Percentiles rank a stretch among this genome's conserved stretches.
phyloP scores from a whole-genome alignment of 2,329 filamentous ascomycete genomes.

The Pseudofabraea citricarpa region DNA sequence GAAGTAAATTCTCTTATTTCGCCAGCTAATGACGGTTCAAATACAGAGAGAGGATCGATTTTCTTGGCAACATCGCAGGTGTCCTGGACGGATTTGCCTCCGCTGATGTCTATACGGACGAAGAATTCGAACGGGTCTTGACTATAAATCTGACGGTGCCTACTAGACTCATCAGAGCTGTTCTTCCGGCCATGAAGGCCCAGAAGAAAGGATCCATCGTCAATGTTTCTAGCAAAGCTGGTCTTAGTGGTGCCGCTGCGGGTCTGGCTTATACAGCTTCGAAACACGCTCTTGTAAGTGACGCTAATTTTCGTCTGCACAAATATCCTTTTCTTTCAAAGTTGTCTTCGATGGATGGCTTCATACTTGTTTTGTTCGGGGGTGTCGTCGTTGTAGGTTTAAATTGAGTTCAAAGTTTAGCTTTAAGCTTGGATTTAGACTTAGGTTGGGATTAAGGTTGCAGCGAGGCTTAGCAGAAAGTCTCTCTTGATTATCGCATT shows the following conservation, averaged over 20 bases:
- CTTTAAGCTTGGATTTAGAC: too few relatives aligned
- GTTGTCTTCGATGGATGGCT: not conserved
- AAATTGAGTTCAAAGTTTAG: too few relatives aligned
- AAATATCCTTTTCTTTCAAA: not conserved
- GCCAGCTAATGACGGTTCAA: too few relatives aligned
- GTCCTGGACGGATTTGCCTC: slow-evolving; percentile 36
- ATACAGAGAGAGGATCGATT: slow-evolving; percentile 30
- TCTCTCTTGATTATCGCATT: not conserved
- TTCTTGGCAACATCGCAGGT: slow-evolving; percentile 41
- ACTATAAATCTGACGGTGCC: slow-evolving; percentile 38
- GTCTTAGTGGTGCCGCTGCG: slow-evolving; percentile 31
- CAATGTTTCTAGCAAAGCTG: slow-evolving; percentile 35
- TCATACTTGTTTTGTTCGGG: not conserved
- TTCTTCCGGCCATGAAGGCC: slow-evolving; percentile 35
- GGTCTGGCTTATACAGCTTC: slow-evolving; percentile 41
- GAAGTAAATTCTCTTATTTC: too few relatives aligned
- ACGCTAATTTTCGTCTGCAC: not conserved
- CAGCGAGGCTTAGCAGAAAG: not conserved
- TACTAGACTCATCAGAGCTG: slow-evolving; percentile 38
- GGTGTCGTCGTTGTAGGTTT: not conserved
- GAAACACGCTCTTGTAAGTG: slow-evolving; percentile 36
- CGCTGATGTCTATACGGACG: slow-evolving; percentile 33
- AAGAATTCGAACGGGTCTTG: slow-evolving; percentile 35
- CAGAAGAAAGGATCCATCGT: slow-evolving; percentile 35
- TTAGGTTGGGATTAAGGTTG: not conserved